A percentile compares a stretch with the other conserved stretches of the same genome.
phyloP scores from a whole-genome alignment of 2,329 filamentous ascomycete genomes.

The Aureobasidium lini region DNA sequence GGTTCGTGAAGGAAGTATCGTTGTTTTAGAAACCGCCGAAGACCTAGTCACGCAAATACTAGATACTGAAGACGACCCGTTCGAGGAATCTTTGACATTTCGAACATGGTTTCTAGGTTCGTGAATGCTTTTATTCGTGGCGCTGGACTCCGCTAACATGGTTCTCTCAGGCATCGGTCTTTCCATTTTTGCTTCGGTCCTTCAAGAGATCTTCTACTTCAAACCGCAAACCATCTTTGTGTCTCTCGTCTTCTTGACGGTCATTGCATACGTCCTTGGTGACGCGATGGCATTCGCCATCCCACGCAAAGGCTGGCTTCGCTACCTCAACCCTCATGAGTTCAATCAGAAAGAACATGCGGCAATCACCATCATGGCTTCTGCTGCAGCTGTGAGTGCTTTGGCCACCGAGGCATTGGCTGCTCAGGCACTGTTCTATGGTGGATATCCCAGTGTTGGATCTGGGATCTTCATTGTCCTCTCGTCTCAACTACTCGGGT shows the following conservation, averaged over 20 bases:
- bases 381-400: conserved; percentile 29
- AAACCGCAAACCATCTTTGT: conserved; percentile 41
- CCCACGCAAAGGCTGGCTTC: conserved; percentile 29
- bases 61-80: conserved; percentile 32
- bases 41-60: conserved; percentile 29
- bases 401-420: conserved; percentile 36
- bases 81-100: conserved; percentile 32
- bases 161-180: conserved; percentile 16
- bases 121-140: conserved; percentile 18
- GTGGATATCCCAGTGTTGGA: conserved; percentile 31
- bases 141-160: neutral
- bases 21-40: conserved; percentile 20
- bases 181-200: conserved; percentile 25
- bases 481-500: conserved; percentile 44
- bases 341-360: conserved; percentile 30
- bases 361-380: conserved; percentile 38
- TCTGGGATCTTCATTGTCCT: conserved; percentile 39
- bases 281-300: conserved; percentile 32
- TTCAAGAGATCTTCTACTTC: conserved; percentile 42
- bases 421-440: conserved; percentile 42
- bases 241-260: conserved; percentile 38
- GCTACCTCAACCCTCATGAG: conserved; percentile 34
- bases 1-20: neutral
- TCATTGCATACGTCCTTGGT: conserved; percentile 39
- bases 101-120: conserved; percentile 29